Percentiles rank a stretch among this genome's conserved stretches.
Conservation (phyloP, 441 rosid genomes). For the Hura crepitans region DNA sequence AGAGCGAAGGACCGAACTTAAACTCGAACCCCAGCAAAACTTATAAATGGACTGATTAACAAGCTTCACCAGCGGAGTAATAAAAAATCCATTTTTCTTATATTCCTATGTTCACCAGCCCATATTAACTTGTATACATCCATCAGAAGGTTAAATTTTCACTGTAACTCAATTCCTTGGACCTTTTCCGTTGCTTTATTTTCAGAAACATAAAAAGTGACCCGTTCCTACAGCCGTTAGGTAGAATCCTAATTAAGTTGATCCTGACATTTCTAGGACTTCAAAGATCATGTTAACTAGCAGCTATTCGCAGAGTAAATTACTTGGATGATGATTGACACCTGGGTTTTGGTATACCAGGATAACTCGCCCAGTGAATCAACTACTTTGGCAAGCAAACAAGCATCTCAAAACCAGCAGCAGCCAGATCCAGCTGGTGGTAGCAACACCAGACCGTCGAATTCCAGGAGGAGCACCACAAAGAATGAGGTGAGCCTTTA, state of each 20-base stretch:
- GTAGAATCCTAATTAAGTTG: not conserved
- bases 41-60: not conserved
- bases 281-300: not conserved
- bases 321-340: not conserved
- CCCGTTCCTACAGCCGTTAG: not conserved
- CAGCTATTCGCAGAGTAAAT: not conserved
- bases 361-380: slow-evolving; percentile 3
- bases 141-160: not conserved
- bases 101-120: too few relatives aligned
- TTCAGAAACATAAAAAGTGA: not conserved
- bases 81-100: not conserved
- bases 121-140: not conserved
- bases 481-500: slow-evolving; percentile 63
- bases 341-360: slow-evolving; percentile 1
- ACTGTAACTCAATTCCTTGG: not conserved
- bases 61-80: not conserved
- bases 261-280: not conserved
- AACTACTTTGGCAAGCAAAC: slow-evolving; percentile 26
- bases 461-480: slow-evolving; percentile 48
- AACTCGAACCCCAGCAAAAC: not conserved
- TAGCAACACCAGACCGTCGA: slow-evolving; percentile 33
- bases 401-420: slow-evolving; percentile 37
- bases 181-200: not conserved
- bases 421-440: slow-evolving; percentile 36
- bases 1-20: too few relatives aligned